Conservation (phyloP, 2,329 filamentous ascomycete species). For the Phialocephala subalpina region DNA sequence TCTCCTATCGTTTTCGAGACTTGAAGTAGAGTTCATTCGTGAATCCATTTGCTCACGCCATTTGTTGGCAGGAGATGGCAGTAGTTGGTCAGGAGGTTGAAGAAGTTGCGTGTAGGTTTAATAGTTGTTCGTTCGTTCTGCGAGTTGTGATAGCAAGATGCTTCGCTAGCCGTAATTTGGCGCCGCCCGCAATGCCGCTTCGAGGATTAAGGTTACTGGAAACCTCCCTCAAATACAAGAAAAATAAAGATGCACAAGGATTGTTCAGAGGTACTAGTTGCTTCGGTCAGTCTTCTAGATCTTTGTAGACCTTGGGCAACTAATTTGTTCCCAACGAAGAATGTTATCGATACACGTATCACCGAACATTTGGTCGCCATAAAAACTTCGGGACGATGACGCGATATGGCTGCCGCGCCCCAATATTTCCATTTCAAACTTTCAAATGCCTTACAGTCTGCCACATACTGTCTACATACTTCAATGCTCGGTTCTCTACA, state of each 20-base stretch:
- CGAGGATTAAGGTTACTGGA: not conserved
- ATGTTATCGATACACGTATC: not conserved
- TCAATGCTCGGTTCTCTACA: too few species aligned
- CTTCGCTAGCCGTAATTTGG: not conserved
- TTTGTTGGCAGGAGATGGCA: conserved; percentile 31
- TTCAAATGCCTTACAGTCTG: not conserved
- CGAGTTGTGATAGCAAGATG: not conserved
- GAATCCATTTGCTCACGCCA: conserved; percentile 39
- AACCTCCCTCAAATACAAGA: not conserved
- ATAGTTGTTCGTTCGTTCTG: not conserved
- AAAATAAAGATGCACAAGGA: not conserved
- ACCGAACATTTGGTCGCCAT: not conserved
- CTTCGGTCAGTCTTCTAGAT: not conserved
- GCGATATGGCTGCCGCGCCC: not conserved
- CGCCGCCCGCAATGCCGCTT: conserved; percentile 9
- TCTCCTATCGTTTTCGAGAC: conserved; percentile 34
- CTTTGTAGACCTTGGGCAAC: not conserved
- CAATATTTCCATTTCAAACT: not conserved
- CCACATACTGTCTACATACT: too few species aligned
- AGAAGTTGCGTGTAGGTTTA: conserved; percentile 1
- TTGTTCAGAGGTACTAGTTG: not conserved
- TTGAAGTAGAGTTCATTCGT: conserved; percentile 36
- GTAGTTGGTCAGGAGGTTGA: conserved; percentile 3
- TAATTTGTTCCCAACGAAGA: not conserved
- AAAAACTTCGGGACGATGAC: not conserved